Evolutionary conservation across 768 basidiomycete genomes (phyloP).

Genomic region (Kockovaella imperatae): DNA sequence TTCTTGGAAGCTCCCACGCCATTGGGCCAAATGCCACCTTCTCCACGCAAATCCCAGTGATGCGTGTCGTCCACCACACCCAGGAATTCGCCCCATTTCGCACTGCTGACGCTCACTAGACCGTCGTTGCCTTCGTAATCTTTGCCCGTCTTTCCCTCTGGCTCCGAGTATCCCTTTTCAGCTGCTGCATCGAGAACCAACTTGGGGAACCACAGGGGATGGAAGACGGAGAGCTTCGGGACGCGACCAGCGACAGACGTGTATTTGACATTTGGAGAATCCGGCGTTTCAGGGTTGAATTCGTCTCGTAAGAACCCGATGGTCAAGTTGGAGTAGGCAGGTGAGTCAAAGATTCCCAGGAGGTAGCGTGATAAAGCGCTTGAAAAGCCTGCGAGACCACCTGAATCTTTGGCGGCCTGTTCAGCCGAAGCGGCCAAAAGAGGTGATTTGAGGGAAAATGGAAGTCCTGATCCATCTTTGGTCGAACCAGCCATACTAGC

Average conservation of each 20-base stretch:
- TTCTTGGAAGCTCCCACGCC: constrained; percentile 7
- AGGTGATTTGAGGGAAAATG: constrained; percentile 49
- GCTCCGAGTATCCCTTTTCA: constrained; percentile 51
- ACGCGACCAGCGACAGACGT: constrained; percentile 82
- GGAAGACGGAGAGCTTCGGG: constrained; percentile 48
- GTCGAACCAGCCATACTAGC: constrained; percentile 25
- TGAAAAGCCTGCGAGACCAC: constrained; percentile 48
- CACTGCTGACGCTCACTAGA: constrained; percentile 71
- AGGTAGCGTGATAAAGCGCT: constrained; percentile 78
- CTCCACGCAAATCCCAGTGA: constrained; percentile 93
- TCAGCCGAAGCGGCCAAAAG: constrained; percentile 42
- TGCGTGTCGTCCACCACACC: constrained; percentile 83
- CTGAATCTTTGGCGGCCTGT: constrained; percentile 10
- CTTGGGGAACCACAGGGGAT: constrained; percentile 95
- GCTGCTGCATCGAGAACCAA: constrained; percentile 83
- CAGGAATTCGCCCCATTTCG: constrained; percentile 92
- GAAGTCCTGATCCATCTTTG: constrained; percentile 20
- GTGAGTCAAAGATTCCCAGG: constrained; percentile 83
- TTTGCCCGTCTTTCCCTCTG: constrained; percentile 37
- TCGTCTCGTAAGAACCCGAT: constrained; percentile 58
- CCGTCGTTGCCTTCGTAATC: constrained; percentile 70
- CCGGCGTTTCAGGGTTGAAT: constrained; percentile 56
- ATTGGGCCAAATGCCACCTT: constrained; percentile 53
- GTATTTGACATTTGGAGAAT: constrained; percentile 68
- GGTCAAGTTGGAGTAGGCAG: constrained; percentile 90